Base-by-base conservation (phyloP, 1,284 basidiomycete species). In the Ceratobasidium sp. region DNA sequence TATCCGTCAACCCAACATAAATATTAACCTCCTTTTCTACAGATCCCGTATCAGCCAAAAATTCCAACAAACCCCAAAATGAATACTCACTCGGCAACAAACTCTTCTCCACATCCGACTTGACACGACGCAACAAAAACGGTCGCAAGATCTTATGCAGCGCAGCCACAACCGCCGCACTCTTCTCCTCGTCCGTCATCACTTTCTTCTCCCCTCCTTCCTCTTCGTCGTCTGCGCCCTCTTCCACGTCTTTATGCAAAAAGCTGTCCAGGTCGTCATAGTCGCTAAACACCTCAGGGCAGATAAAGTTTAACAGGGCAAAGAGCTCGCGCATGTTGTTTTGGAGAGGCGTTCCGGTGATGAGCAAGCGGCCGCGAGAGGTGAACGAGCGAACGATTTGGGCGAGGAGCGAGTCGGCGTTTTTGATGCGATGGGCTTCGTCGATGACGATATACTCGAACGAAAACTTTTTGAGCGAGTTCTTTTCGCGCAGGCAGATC, bases 401-500 rank as follows among this genome's bases (percentile, higher is more conserved):
- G 20, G 93, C 94, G 13, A 99, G 90, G 82, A 99, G 94, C 42
- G 96, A 98, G 84, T 99, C 96, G 82, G 97, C 96, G 82, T 99
- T 99, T 88, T 99, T 99, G 90, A 99, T 99, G 52, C 97, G 94
- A 83, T 99, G 98, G 0, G 97, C 98, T 86, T 99, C 98, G 86
- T 99, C 97, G 83, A 99, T 99, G 81, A 96, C 90, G 84, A 99
- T 99, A 86, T 99, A 99, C 86, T 98, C 96, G 89, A 98, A 99
- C 0, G 93, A 94, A 83, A 99, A 95, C 85, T 97, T 98, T 86
- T 95, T 96, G 81, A 99, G 89, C 0, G 94, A 90, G 38, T 91
- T 90, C 86, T 97, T 96, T 84, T 99, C 98, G 82, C 98, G 95
- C 79, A 99, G 89, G 84, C 96, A 98, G 82, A 99, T 95, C 84